phyloP scores from a whole-genome alignment of 192 early-diverging fungal genomes.

The Coemansia sp. region DNA sequence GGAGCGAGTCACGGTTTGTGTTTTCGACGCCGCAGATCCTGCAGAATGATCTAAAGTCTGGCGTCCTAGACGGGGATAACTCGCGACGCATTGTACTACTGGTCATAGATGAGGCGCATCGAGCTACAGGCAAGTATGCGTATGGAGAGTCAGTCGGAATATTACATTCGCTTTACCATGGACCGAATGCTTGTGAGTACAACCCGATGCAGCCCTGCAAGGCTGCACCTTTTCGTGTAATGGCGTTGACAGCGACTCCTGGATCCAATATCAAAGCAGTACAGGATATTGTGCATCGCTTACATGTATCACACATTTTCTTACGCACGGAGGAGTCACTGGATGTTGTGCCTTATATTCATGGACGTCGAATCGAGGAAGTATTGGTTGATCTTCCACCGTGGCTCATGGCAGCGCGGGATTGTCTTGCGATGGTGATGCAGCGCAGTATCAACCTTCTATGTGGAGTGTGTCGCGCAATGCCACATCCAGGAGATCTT shows the following conservation, averaged over 20 bases:
- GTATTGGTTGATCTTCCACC: slow-evolving; percentile 61
- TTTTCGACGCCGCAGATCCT: slow-evolving; percentile 88
- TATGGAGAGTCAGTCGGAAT: slow-evolving; percentile 71
- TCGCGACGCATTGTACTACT: slow-evolving; percentile 62
- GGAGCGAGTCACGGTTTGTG: slow-evolving; percentile 71
- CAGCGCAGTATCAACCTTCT: slow-evolving; percentile 54
- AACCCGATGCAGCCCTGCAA: slow-evolving; percentile 19
- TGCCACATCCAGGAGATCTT: slow-evolving; percentile 36
- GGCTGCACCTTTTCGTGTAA: slow-evolving; percentile 64
- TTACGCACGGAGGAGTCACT: slow-evolving; percentile 85
- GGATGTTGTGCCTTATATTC: slow-evolving; percentile 75
- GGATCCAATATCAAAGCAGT: slow-evolving; percentile 71
- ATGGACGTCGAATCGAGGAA: slow-evolving; percentile 64
- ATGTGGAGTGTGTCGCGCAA: slow-evolving; percentile 37
- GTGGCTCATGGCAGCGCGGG: slow-evolving; percentile 48
- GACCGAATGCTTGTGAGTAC: slow-evolving; percentile 5
- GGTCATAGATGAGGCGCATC: slow-evolving; percentile 93
- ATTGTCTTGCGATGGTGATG: slow-evolving; percentile 50
- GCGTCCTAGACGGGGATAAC: slow-evolving; percentile 57
- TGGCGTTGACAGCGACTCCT: slow-evolving; percentile 88
- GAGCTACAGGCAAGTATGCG: slow-evolving; percentile 81
- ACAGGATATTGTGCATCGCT: slow-evolving; percentile 69
- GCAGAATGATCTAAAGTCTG: slow-evolving; percentile 76
- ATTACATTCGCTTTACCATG: slow-evolving; percentile 49
- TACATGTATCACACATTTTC: slow-evolving; percentile 78